phyloP scores from a whole-genome alignment of 805 yeast species.

The Vanderwaltozyma yarrowii region DNA sequence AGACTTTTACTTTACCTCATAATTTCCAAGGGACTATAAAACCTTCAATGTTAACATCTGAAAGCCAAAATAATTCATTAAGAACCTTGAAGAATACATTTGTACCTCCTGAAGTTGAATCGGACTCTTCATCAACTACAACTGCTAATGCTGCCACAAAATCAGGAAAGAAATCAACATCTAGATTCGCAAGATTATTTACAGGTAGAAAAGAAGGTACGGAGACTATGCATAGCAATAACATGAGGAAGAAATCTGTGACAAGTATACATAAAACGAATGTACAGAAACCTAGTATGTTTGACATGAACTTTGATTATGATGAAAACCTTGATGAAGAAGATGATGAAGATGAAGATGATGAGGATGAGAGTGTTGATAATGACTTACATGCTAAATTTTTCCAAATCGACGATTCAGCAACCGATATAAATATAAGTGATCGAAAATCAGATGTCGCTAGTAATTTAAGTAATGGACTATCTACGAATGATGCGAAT shows the following conservation, averaged over 20 bases:
- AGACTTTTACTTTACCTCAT: background rate
- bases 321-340: constrained; percentile 25
- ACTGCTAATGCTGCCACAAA: too few species aligned
- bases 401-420: constrained; percentile 12
- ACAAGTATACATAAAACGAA: background rate
- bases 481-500: background rate
- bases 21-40: background rate
- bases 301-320: constrained; percentile 24
- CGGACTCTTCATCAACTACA: background rate
- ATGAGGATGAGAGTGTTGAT: constrained; percentile 18
- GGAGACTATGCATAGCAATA: background rate
- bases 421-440: background rate
- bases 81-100: background rate
- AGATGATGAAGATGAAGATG: constrained; percentile 25
- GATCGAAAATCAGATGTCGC: constrained; percentile 1
- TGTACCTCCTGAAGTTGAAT: background rate
- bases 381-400: constrained; percentile 14
- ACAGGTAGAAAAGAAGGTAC: constrained; percentile 11
- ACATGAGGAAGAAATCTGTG: background rate
- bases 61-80: constrained; percentile 1
- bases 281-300: constrained; percentile 7
- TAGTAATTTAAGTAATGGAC: background rate
- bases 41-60: background rate
- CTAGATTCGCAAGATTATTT: constrained; percentile 20
- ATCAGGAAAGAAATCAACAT: constrained; percentile 6